A percentile compares a stretch with the other conserved stretches of the same genome.
Conservation (phyloP, 768 basidiomycete genomes). For the Crassisporium funariophilum region DNA sequence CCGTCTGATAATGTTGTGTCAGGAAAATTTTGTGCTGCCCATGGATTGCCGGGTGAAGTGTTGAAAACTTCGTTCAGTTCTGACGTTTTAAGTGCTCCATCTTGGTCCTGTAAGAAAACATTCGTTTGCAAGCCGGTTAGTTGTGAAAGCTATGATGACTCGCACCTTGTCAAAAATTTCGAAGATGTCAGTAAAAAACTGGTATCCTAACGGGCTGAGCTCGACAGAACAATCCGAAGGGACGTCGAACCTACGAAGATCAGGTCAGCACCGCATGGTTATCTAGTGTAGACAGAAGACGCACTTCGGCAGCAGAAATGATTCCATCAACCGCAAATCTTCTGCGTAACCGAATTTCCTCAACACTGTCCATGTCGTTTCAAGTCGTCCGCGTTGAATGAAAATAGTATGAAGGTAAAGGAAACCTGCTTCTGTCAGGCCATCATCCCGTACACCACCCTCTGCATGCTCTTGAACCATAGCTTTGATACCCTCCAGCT, state of each 20-base stretch:
- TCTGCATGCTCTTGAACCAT: conserved; percentile 83
- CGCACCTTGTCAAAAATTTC: conserved; percentile 90
- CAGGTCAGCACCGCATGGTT: neutral
- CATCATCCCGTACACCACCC: conserved; percentile 72
- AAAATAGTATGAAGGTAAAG: conserved; percentile 95
- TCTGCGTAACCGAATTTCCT: conserved; percentile 96
- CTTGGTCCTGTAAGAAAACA: conserved; percentile 69
- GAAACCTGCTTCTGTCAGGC: conserved; percentile 92
- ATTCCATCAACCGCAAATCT: conserved; percentile 85
- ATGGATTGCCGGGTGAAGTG: conserved; percentile 97
- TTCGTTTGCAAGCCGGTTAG: neutral
- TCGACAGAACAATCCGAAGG: conserved; percentile 94
- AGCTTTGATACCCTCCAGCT: conserved; percentile 94
- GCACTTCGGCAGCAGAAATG: conserved; percentile 87
- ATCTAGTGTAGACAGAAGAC: conserved; percentile 30
- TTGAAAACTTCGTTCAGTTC: conserved; percentile 91
- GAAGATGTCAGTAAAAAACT: conserved; percentile 97
- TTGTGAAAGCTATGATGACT: neutral
- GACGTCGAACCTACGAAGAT: conserved; percentile 77
- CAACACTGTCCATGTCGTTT: conserved; percentile 98
- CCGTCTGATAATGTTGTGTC: conserved; percentile 89
- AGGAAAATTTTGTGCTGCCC: conserved; percentile 88
- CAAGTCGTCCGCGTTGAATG: conserved; percentile 91
- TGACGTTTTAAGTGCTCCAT: conserved; percentile 82
- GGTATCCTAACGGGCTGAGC: conserved; percentile 89